Evolutionary conservation across 805 yeast genomes (phyloP).

Genomic region (Pichia gijzeniarum): DNA sequence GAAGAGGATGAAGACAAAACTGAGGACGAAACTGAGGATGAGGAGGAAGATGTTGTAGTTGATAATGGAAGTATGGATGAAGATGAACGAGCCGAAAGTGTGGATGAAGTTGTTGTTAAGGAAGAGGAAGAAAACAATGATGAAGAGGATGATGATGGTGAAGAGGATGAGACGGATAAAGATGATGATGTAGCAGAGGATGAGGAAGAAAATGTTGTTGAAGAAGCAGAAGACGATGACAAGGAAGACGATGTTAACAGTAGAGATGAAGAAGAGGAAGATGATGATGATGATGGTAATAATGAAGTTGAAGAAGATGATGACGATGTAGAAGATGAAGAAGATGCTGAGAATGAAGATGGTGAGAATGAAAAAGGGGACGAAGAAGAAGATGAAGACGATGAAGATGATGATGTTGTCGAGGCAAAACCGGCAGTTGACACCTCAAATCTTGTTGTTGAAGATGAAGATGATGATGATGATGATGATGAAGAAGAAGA

Average conservation of each 20-base stretch:
- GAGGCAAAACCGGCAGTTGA: neutral
- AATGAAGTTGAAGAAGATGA: constrained; percentile 2
- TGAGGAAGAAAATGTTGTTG: neutral
- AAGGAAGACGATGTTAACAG: constrained; percentile 9
- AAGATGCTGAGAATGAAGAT: constrained; percentile 3
- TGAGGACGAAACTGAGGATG: constrained; percentile 10
- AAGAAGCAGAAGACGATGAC: constrained; percentile 6
- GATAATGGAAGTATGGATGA: constrained; percentile 9
- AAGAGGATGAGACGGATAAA: constrained; percentile 5
- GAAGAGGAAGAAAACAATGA: constrained; percentile 8
- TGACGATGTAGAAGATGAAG: constrained; percentile 4
- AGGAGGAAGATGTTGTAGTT: neutral
- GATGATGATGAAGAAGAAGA: constrained; percentile 5
- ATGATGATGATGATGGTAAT: constrained; percentile 2
- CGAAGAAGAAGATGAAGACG: constrained; percentile 6
- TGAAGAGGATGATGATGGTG: constrained; percentile 4
- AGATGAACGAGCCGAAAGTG: constrained; percentile 7
- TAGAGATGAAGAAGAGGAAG: neutral
- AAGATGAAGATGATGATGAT: constrained; percentile 6
- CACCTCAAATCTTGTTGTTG: too few species aligned
- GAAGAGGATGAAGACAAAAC: constrained; percentile 12
- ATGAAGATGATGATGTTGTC: constrained; percentile 2
- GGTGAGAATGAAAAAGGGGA: constrained; percentile 13
- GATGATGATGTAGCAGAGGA: constrained; percentile 7
- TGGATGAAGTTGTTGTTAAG: neutral